Evolutionary conservation across 2,329 filamentous ascomycete genomes (phyloP).

Genomic region (Graphium sp.): DNA sequence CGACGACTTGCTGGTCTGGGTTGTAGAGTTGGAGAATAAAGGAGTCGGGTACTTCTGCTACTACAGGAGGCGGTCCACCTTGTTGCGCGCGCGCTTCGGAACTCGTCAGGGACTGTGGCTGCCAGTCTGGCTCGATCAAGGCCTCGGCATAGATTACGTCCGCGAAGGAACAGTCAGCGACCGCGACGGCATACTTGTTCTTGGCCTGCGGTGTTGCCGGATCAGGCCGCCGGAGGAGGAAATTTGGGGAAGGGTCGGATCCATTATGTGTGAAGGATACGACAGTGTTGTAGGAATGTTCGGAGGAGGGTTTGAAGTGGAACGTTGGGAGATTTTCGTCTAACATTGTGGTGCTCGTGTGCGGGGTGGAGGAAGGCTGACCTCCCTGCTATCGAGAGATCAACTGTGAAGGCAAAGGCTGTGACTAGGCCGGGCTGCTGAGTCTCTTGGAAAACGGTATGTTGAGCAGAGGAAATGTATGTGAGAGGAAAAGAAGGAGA

Average conservation of each 20-base stretch:
- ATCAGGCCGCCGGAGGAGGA: slow-evolving; percentile 63
- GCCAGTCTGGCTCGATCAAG: slow-evolving; percentile 69
- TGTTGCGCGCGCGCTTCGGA: slow-evolving; percentile 61
- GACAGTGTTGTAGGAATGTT: slow-evolving; percentile 36
- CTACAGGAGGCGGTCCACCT: slow-evolving; percentile 44
- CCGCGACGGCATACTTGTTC: slow-evolving; percentile 74
- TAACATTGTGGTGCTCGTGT: slow-evolving; percentile 49
- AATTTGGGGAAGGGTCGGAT: slow-evolving; percentile 63
- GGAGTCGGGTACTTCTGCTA: slow-evolving; percentile 56
- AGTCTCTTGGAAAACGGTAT: too few species aligned
- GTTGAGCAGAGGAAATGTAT: too few species aligned
- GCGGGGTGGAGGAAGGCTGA: background rate
- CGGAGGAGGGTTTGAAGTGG: slow-evolving; percentile 31
- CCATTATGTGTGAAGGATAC: slow-evolving; percentile 54
- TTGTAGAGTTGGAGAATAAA: slow-evolving; percentile 89
- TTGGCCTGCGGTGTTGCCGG: slow-evolving; percentile 51
- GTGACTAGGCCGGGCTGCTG: too few species aligned
- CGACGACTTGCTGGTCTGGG: slow-evolving; percentile 64
- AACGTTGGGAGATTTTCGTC: slow-evolving; percentile 85
- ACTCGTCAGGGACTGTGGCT: slow-evolving; percentile 52
- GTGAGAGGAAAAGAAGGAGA: too few species aligned
- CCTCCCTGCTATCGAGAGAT: background rate
- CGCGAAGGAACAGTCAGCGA: slow-evolving; percentile 67
- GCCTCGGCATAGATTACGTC: slow-evolving; percentile 82
- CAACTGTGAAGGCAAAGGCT: background rate